Base-by-base conservation (phyloP, 2,329 filamentous ascomycete genomes). In the Epichloe typhina region DNA sequence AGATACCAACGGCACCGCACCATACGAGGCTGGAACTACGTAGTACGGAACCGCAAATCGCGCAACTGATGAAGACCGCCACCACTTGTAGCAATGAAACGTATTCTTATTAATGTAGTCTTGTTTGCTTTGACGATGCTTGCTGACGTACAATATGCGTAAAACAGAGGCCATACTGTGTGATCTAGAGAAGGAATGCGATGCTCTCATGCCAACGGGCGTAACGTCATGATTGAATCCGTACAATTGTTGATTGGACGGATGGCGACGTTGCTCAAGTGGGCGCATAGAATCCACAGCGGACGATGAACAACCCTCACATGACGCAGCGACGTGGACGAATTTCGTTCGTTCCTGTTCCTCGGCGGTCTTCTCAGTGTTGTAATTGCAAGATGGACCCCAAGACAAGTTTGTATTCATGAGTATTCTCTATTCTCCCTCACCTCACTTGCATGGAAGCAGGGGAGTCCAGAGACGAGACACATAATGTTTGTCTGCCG, bases 301-400 rank as follows among this genome's bases (percentile, higher is more conserved):
- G 6, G 26, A 36, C 38, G 11, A 23, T 49, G 23, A n/a, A 49
- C 38, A 19, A 13, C 21, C 1, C 39, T 37, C 23, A 39, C 47
- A 49, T 49, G 8, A 23, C 8, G 38, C 26, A 36, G 47, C 47
- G 8, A 49, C 47, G 47, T 49, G 47, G 38, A 35, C 47, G 19
- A 42, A 35, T 43, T 36, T 35, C 31, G 33, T 26, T 26, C 23
- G 23, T 26, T 26, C 23, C 6, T 17, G 17, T 17, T 17, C 17
- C 2, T 26, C 23, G 23, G 6, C 23, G 7, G 23, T 26, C 6
- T 26, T 26, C 23, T 26, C 23, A 26, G 23, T 7, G 23, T 17
- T 7, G 23, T 26, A 8, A 26, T 26, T 26, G 23, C 23, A 26
- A 26, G 23, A 2, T 26, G 23, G 23, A 8, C 17, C 17, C 17